phyloP scores from a whole-genome alignment of 352 stramenopile species.

The Phytopythium litorale region DNA sequence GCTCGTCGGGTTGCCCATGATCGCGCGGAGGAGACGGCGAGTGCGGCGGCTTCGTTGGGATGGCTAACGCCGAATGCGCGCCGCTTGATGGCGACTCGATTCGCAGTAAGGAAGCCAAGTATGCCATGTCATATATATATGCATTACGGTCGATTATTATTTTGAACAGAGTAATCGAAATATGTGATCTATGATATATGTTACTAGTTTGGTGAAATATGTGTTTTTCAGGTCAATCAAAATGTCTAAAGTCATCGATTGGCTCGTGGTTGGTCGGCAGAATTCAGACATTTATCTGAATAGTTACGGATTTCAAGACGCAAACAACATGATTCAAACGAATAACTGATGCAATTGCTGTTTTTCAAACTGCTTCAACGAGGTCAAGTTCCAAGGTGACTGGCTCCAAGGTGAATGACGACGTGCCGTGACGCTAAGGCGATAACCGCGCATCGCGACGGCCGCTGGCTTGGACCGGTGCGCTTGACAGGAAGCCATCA shows the following conservation, averaged over 20 bases:
- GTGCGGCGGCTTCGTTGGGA: not conserved
- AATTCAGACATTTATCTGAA: not conserved
- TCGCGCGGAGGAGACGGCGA: not conserved
- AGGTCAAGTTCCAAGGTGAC: not conserved
- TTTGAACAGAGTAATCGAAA: not conserved
- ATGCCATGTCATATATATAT: too few species aligned
- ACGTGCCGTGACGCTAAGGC: not conserved
- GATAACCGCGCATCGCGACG: too few species aligned
- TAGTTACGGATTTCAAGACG: not conserved
- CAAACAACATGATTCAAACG: not conserved
- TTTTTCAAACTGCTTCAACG: not conserved
- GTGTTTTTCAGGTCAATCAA: too few species aligned
- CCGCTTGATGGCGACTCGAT: not conserved
- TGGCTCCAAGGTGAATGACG: too few species aligned
- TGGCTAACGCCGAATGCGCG: slow-evolving; percentile 11
- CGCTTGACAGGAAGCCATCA: not conserved
- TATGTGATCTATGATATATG: too few species aligned
- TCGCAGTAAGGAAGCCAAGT: too few species aligned
- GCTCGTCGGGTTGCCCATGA: slow-evolving; percentile 37
- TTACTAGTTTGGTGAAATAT: too few species aligned
- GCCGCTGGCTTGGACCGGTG: slow-evolving; percentile 8
- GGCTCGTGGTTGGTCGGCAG: not conserved
- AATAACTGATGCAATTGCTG: not conserved
- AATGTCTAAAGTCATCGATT: not conserved
- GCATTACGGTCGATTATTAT: too few species aligned